phyloP scores from a whole-genome alignment of 257 asterid genomes.

The Solanum gracilifrons region DNA sequence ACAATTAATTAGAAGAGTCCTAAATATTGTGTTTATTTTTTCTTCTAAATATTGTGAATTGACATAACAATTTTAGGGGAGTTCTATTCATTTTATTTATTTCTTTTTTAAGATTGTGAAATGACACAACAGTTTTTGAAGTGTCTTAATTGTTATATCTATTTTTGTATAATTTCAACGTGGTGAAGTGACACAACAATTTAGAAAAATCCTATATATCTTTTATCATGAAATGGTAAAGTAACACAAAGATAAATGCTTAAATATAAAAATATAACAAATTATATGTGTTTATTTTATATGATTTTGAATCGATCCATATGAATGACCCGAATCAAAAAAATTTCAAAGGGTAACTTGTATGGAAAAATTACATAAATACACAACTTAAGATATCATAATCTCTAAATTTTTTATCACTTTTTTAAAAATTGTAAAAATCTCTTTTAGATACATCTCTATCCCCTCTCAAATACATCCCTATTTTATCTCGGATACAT shows the following conservation, averaged over 20 bases:
- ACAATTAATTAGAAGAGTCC: neutral
- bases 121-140: neutral
- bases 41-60: neutral
- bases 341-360: neutral
- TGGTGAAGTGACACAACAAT: neutral
- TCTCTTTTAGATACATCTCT: too few species aligned
- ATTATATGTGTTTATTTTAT: neutral
- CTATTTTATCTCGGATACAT: too few species aligned
- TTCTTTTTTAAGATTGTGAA: neutral
- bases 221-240: neutral
- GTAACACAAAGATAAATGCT: neutral
- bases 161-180: neutral
- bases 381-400: too few species aligned
- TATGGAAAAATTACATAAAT: too few species aligned
- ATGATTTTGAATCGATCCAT: neutral
- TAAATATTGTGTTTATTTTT: neutral
- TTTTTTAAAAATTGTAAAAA: too few species aligned
- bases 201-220: neutral
- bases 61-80: neutral
- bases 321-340: neutral
- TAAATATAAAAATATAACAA: neutral
- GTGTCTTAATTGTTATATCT: neutral
- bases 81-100: neutral
- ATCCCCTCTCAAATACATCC: accelerated
- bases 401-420: too few species aligned